phyloP scores from a whole-genome alignment of 371 early-diverging fungal species.

The Mortierella sp. region DNA sequence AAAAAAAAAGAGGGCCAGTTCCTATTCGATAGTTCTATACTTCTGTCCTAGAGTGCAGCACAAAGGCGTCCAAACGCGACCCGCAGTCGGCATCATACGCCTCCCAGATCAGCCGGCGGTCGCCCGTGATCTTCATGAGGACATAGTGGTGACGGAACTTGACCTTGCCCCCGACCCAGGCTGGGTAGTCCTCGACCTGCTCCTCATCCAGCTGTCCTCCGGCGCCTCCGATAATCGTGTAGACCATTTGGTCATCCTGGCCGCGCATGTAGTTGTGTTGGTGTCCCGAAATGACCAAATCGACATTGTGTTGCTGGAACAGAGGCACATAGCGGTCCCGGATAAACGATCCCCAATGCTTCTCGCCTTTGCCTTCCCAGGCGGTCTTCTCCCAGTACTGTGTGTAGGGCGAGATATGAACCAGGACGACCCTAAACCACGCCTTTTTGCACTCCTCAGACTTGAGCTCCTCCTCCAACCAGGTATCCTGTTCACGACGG shows the following conservation, averaged over 20 bases:
- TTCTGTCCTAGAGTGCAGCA: constrained; percentile 48
- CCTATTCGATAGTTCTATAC: constrained; percentile 3
- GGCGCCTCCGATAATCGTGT: constrained; percentile 84
- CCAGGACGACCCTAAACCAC: constrained; percentile 75
- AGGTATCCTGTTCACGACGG: constrained; percentile 70
- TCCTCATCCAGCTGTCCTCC: constrained; percentile 80
- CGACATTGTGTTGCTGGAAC: constrained; percentile 76
- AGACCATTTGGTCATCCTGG: constrained; percentile 64
- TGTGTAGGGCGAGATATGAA: constrained; percentile 86
- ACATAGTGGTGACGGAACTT: constrained; percentile 52
- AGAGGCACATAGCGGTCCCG: constrained; percentile 76
- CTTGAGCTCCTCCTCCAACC: constrained; percentile 71
- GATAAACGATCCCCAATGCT: constrained; percentile 81
- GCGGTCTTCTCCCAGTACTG: constrained; percentile 85
- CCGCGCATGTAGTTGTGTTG: constrained; percentile 86
- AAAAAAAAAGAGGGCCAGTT: not conserved
- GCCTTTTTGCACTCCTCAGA: constrained; percentile 68
- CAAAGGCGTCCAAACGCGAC: constrained; percentile 53
- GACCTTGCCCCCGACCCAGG: constrained; percentile 43
- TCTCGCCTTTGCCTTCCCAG: constrained; percentile 76
- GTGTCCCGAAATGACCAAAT: constrained; percentile 85
- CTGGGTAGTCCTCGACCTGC: constrained; percentile 71
- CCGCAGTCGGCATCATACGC: constrained; percentile 57
- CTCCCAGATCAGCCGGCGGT: constrained; percentile 55
- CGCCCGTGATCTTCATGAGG: constrained; percentile 56